Percentiles rank a stretch among this genome's conserved stretches.
Conservation (phyloP, 2,329 filamentous ascomycete species). For the Podosphaera xanthii region DNA sequence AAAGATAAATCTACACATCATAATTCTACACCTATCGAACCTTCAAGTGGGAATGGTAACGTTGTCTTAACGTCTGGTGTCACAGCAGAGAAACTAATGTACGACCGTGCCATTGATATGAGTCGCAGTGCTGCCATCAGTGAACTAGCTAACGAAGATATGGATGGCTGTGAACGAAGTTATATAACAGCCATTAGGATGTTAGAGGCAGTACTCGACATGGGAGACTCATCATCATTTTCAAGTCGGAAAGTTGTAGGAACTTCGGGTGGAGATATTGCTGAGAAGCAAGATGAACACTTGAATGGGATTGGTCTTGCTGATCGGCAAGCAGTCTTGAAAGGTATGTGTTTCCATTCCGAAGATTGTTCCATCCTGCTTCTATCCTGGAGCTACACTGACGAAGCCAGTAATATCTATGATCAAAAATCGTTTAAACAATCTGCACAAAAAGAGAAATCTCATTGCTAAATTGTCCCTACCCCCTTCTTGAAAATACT, state of each 20-base stretch:
- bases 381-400: conserved; percentile 10
- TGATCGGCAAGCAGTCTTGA: conserved; percentile 49
- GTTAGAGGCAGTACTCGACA: conserved; percentile 83
- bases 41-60: conserved; percentile 41
- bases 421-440: conserved; percentile 31
- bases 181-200: conserved; percentile 87
- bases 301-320: conserved; percentile 38
- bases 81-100: conserved; percentile 93
- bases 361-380: conserved; percentile 5
- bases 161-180: conserved; percentile 70
- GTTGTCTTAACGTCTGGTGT: conserved; percentile 72
- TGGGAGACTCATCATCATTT: conserved; percentile 36
- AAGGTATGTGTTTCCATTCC: conserved; percentile 29
- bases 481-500: conserved; percentile 4
- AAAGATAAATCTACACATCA: conserved; percentile 72
- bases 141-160: conserved; percentile 78
- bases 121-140: conserved; percentile 84
- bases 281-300: conserved; percentile 21
- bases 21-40: conserved; percentile 38
- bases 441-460: conserved; percentile 36
- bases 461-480: conserved; percentile 28
- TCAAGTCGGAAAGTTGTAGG: conserved; percentile 20
- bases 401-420: conserved; percentile 33
- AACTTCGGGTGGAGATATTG: conserved; percentile 21
- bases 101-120: conserved; percentile 93